Evolutionary conservation across 139 green algal species (phyloP), one percentile per base, ranked within the genome.

Genomic region (Chlamydomonas asymmetrica): DNA sequence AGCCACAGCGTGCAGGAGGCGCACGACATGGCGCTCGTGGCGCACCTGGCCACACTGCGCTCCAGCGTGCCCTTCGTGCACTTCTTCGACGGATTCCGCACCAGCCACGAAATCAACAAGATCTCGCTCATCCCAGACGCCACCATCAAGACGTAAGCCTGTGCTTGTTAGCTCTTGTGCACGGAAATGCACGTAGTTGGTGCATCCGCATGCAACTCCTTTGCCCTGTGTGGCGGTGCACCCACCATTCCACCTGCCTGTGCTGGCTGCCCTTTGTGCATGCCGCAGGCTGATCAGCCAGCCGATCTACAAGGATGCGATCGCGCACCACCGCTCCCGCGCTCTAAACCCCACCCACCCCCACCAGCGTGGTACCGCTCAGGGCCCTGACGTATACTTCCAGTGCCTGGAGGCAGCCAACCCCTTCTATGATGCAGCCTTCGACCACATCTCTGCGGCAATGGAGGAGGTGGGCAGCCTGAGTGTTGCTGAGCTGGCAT

Each of bases 1-100:
- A 81, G 63, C 50, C 74, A 87, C 81, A 87, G 82, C 65, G 85
- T 90, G 50, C 86, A 91, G 80, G 86, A 91, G 83, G 83, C 83
- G 20, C 78, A 87, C 31, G 86, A 91, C 68, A 57, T 88, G 76
- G 85, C 85, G 9, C 76, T 90, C 54, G 77, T 85, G 52, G 43
- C 79, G 23, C 85, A 88, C 80, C 73, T 90, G 38, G 82, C 85
- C 60, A 88, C 82, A 6, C 82, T 90, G 62, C 81, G 76, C 40
- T 43, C 69, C 70, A 67, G 32, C 66, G 65, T 88, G 48, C 82
- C 82, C 40, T 50, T 88, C 38, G 64, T 88, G 59, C 82, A 87
- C 71, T 85, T 83, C 41, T 85, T 85, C 34, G 82, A 85, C 35
- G 82, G 79, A 41, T 88, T 85, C 75, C 71, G 82, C 59, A 85